Evolutionary conservation across 2,329 filamentous ascomycete genomes (phyloP).

Genomic region (Calonectria pteridis): DNA sequence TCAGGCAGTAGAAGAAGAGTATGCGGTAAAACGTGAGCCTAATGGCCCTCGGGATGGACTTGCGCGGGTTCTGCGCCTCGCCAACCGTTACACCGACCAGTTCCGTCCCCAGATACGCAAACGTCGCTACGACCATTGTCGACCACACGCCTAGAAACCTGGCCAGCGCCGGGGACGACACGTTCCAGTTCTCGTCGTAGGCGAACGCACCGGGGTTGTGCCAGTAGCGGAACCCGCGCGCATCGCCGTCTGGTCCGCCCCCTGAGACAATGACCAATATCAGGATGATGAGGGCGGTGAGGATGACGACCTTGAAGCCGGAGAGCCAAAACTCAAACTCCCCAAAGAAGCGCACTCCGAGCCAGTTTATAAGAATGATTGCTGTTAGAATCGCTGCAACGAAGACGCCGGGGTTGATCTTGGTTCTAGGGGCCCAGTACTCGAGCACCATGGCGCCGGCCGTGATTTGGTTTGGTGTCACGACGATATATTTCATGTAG

Average conservation of each 20-base stretch:
- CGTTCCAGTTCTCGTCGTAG: conserved; percentile 23
- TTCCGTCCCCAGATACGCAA: conserved; percentile 83
- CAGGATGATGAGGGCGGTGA: conserved; percentile 74
- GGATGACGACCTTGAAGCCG: conserved; percentile 76
- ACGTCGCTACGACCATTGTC: conserved; percentile 80
- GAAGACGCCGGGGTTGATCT: conserved; percentile 82
- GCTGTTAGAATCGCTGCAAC: conserved; percentile 78
- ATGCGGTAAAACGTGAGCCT: conserved; percentile 86
- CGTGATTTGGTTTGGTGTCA: conserved; percentile 86
- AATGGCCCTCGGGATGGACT: conserved; percentile 81
- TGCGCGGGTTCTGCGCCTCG: conserved; percentile 83
- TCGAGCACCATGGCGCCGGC: conserved; percentile 82
- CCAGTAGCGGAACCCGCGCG: conserved; percentile 76
- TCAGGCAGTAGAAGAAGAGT: conserved; percentile 82
- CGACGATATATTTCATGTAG: conserved; percentile 86
- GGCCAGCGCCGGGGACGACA: conserved; percentile 48
- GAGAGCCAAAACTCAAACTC: conserved; percentile 74
- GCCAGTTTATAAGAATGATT: conserved; percentile 77
- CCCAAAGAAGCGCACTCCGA: conserved; percentile 75
- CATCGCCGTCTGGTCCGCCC: conserved; percentile 73
- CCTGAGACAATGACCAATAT: conserved; percentile 73
- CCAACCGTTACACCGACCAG: conserved; percentile 83
- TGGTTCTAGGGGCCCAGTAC: conserved; percentile 76
- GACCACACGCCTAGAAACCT: conserved; percentile 75
- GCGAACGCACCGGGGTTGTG: conserved; percentile 58